A percentile compares a stretch with the other conserved stretches of the same genome.
Conservation (phyloP, 805 yeast genomes). For the Ogataea minuta region DNA sequence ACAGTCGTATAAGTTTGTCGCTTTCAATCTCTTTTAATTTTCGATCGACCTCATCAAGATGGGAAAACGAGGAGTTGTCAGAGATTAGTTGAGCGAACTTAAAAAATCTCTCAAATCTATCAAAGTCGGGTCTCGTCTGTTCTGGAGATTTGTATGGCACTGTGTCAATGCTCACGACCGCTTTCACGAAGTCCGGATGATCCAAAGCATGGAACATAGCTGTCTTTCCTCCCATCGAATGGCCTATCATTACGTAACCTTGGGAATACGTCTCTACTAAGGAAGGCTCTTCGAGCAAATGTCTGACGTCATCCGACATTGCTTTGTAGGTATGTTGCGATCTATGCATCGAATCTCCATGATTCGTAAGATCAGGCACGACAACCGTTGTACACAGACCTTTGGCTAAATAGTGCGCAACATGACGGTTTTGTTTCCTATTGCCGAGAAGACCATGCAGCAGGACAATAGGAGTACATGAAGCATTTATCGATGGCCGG, state of each 20-base stretch:
- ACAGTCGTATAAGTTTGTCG: conserved; percentile 59
- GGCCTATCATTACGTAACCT: conserved; percentile 62
- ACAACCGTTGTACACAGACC: conserved; percentile 53
- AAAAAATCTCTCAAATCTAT: conserved; percentile 28
- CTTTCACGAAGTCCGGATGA: conserved; percentile 56
- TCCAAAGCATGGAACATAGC: conserved; percentile 82
- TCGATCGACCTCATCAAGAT: conserved; percentile 52
- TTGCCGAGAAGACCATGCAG: conserved; percentile 90
- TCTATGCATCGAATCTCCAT: conserved; percentile 83
- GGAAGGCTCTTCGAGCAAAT: conserved; percentile 37
- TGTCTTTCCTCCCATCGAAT: conserved; percentile 91
- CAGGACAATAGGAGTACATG: conserved; percentile 61
- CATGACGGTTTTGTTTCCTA: conserved; percentile 70
- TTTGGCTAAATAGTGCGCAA: conserved; percentile 54
- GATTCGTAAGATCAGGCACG: conserved; percentile 80
- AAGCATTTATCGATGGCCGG: not conserved
- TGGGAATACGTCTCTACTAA: conserved; percentile 20
- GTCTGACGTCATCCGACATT: conserved; percentile 77
- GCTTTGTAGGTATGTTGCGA: conserved; percentile 67
- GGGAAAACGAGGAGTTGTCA: conserved; percentile 6
- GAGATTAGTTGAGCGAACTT: conserved; percentile 12
- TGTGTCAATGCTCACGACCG: conserved; percentile 72
- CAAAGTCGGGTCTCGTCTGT: conserved; percentile 28
- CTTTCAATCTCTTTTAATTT: conserved; percentile 61
- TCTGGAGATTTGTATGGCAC: conserved; percentile 65